Evolutionary conservation across 176 grass and related monocot species (phyloP).

Genomic region (Chrysopogon serrulatus): DNA sequence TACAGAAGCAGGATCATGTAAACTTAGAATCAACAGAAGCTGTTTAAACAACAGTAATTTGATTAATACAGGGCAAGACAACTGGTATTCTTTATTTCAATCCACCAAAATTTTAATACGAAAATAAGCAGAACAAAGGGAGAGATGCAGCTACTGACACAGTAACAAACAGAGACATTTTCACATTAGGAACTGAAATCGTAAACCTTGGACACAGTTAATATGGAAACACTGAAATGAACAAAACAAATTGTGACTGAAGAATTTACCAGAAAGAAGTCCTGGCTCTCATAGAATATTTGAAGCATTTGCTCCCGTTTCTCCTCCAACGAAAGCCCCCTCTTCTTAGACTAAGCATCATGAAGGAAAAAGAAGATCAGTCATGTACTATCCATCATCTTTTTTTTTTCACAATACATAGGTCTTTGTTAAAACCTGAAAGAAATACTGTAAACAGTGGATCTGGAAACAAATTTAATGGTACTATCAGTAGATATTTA

Average conservation of each 20-base stretch:
- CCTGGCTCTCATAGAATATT: slow-evolving; percentile 83
- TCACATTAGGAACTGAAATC: neutral
- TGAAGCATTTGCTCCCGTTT: slow-evolving; percentile 98
- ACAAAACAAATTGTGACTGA: neutral
- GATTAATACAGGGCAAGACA: neutral
- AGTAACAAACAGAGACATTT: neutral
- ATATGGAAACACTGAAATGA: neutral
- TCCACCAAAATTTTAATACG: neutral
- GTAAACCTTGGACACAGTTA: neutral
- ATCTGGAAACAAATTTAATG: neutral
- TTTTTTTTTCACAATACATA: neutral
- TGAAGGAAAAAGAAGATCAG: slow-evolving; percentile 5
- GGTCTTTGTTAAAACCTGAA: neutral
- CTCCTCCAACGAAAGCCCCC: slow-evolving; percentile 92
- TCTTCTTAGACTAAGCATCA: slow-evolving; percentile 84
- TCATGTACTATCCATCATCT: neutral
- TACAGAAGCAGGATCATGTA: neutral
- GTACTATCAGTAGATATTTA: neutral
- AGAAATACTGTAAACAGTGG: neutral
- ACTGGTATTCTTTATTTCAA: neutral
- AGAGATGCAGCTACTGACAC: neutral
- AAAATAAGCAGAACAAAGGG: neutral
- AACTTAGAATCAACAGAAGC: slow-evolving; percentile 1
- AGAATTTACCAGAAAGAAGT: slow-evolving; percentile 77
- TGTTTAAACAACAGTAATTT: neutral